Base-by-base conservation (phyloP, 2,329 filamentous ascomycete species). In the Cladosporium oxysporum region DNA sequence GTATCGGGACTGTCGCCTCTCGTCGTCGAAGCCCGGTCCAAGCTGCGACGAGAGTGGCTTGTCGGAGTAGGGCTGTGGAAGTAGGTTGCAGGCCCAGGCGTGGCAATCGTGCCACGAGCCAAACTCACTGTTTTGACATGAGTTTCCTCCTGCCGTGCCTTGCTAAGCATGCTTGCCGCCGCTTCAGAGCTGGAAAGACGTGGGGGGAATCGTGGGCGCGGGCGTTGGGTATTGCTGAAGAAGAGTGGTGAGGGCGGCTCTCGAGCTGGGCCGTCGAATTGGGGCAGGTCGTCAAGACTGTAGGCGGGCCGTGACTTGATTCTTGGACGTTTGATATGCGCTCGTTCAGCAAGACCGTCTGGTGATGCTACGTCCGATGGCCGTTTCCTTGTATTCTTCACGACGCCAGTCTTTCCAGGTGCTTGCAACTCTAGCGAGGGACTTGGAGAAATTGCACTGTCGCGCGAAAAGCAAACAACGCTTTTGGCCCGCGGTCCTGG, bases 161-260 rank as follows among this genome's bases (percentile, higher is more conserved):
- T 83, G 72, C 79, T 82, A 68, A 84, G 78, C 78, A 82, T 90
- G 70, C 76, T 91, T 33, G 85, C 83, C 68, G 85, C 86, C 77
- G 78, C 83, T 79, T 79, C 85, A 77, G 77, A 83, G 76, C 78
- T 86, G 76, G 74, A 87, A 84, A 82, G 89, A 80, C 83, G 86
- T 41, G 78, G 72, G 21, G 82, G 83, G 52, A 85, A 77, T 37
- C 74, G 73, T 11, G 82, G 83, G 8, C 81, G 76, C 44, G 70
- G 71, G 29, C 62, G 62, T n/a, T 73, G 64, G 58, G 75, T 79
- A 67, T 83, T 77, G 37, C 82, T 83, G 73, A 85, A 84, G 79
- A 85, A 85, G 8, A 85, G 77, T 2, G 84, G 83, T 53, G 81
- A 84, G 0, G 77, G 77, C 3, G 82, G 82, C 66, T 80, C 75